phyloP scores from a whole-genome alignment of 768 basidiomycete species.

The Termitomyces titanicus region DNA sequence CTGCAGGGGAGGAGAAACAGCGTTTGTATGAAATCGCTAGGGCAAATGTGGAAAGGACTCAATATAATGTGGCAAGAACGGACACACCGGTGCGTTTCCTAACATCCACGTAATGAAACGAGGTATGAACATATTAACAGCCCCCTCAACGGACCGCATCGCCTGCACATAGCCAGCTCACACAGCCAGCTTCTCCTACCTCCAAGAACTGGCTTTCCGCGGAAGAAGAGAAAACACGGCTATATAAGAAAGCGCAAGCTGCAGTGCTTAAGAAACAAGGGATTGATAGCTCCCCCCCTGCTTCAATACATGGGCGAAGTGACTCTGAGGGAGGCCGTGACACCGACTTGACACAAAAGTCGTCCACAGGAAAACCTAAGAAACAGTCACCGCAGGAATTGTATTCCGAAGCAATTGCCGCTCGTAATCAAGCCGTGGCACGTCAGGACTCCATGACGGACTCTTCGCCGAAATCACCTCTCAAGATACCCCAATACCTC shows the following conservation, averaged over 20 bases:
- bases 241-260: slow-evolving; percentile 67
- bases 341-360: slow-evolving; percentile 8
- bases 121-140: slow-evolving; percentile 13
- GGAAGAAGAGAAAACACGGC: slow-evolving; percentile 70
- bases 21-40: slow-evolving; percentile 62
- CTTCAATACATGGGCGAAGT: slow-evolving; percentile 21
- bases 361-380: slow-evolving; percentile 13
- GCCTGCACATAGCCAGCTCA: slow-evolving; percentile 15
- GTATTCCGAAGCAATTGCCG: slow-evolving; percentile 28
- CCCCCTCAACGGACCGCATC: slow-evolving; percentile 17
- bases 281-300: slow-evolving; percentile 21
- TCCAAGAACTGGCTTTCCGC: slow-evolving; percentile 54
- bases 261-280: slow-evolving; percentile 56
- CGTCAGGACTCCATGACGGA: slow-evolving; percentile 6
- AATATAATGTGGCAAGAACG: slow-evolving; percentile 23
- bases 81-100: slow-evolving; percentile 28
- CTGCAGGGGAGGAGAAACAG: slow-evolving; percentile 62
- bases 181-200: slow-evolving; percentile 16
- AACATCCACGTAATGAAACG: neutral
- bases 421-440: slow-evolving; percentile 21
- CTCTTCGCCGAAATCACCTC: slow-evolving; percentile 11
- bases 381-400: slow-evolving; percentile 10
- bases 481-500: slow-evolving; percentile 42
- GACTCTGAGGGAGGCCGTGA: slow-evolving; percentile 15
- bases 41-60: slow-evolving; percentile 53